Base-by-base conservation (phyloP, 2,329 filamentous ascomycete species). In the Scedosporium dehoogii region DNA sequence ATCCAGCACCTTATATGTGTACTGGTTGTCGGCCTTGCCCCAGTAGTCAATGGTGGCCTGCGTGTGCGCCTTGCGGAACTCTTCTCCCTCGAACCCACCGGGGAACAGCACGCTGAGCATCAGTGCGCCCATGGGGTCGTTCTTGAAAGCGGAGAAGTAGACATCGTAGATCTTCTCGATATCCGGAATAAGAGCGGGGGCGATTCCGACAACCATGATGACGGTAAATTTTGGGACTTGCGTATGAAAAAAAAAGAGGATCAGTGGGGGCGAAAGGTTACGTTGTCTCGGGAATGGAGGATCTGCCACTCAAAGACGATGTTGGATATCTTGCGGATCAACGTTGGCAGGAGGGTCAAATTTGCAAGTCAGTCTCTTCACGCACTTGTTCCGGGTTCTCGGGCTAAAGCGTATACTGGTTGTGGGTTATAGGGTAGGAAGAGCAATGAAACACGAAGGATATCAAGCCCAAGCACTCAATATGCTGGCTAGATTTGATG, bases 1-100 rank as follows among this genome's bases (percentile, higher is more conserved):
- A 65, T 81, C 78, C 27, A 80, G 70, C 58, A 74, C 78, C 69
- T 81, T 81, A 64, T 76, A 70, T 4, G 78, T 81, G 67, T 80
- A 78, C 63, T 80, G 78, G 18, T 70, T 69, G 12, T 71, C 68
- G 63, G 69, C 73, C 12, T 69, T 72, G 60, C 76, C 71, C 72
- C 73, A 75, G 68, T 71, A 77, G 6, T 68, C 70, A 14, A 76
- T 66, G 1, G 76, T 79, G 21, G 74, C 76, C 1, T 70, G 70
- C 29, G 76, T 70, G 65, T 81, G 79, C 3, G 69, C 72, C 61
- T 76, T 73, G 46, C 78, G 75, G 68, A 79, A 79, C 44, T 73
- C 71, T 4, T 72, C 70, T 1, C 60, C 38, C 38, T 72, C 69
- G 59, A 70, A 64, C 44, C 72, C 70, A 18, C 62, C 65, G 0